Evolutionary conservation across 495 filamentous ascomycete genomes (phyloP).

Genomic region (Usnea hakonensis): DNA sequence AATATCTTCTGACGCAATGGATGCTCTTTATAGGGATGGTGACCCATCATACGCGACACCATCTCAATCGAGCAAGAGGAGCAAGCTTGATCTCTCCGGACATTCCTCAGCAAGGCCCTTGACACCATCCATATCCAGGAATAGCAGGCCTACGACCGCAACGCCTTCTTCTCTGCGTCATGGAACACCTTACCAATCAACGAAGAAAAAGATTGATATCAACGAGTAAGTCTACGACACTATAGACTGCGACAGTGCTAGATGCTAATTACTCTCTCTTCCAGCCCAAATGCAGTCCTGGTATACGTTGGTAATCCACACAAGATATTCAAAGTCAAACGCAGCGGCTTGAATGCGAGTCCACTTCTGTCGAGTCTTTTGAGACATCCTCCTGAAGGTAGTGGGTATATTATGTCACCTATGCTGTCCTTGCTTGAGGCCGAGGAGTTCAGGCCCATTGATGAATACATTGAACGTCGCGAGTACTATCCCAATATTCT

Average conservation of each 20-base stretch:
- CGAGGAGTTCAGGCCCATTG: conserved; percentile 13
- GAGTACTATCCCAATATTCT: conserved; percentile 18
- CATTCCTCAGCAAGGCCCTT: neutral
- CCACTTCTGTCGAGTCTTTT: conserved; percentile 2
- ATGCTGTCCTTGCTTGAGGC: conserved; percentile 5
- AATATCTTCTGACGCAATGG: neutral
- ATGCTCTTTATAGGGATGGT: neutral
- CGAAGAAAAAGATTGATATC: neutral
- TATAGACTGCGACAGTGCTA: neutral
- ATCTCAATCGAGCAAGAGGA: conserved; percentile 1
- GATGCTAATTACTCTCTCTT: neutral
- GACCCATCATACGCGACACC: neutral
- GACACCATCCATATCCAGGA: neutral
- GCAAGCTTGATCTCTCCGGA: neutral
- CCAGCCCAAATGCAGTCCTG: conserved; percentile 6
- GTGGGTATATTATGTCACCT: conserved; percentile 18
- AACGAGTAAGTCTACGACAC: conserved; percentile 6
- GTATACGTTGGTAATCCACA: conserved; percentile 21
- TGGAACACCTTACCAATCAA: neutral
- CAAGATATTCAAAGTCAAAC: conserved; percentile 3
- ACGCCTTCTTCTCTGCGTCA: neutral
- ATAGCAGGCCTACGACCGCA: neutral
- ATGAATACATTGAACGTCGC: conserved; percentile 13
- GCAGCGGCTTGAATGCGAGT: conserved; percentile 1
- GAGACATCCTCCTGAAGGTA: neutral